phyloP scores from a whole-genome alignment of 176 grass and related monocot species.

The Oryza glumipatula region DNA sequence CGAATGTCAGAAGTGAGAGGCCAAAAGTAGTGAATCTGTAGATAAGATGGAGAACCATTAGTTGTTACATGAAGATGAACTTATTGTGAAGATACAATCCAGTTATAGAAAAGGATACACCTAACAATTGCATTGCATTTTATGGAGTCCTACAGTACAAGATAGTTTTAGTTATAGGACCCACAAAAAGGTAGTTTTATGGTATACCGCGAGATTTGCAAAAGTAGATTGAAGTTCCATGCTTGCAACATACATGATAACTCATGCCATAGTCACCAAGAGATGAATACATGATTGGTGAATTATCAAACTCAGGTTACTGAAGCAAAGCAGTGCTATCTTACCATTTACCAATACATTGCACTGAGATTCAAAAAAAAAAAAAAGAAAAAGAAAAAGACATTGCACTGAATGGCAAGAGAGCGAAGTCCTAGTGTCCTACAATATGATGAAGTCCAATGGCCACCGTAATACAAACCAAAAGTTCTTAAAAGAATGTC shows the following conservation, averaged over 20 bases:
- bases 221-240: background rate
- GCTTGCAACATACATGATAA: slow-evolving; percentile 10
- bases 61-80: slow-evolving; percentile 7
- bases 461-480: background rate
- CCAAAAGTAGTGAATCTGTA: slow-evolving; percentile 83
- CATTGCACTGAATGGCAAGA: background rate
- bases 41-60: slow-evolving; percentile 10
- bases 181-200: background rate
- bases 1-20: slow-evolving; percentile 59
- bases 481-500: background rate
- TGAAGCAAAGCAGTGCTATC: background rate
- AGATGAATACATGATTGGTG: slow-evolving; percentile 2
- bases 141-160: background rate
- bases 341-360: background rate
- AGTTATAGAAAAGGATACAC: background rate
- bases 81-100: background rate
- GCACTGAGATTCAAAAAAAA: background rate
- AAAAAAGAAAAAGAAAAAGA: background rate
- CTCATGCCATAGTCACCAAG: background rate
- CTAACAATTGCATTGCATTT: background rate
- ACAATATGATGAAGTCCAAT: background rate
- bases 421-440: background rate
- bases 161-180: background rate
- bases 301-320: background rate
- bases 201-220: background rate